Conservation (phyloP, 164 flowering plant genomes). For the Chimonanthus praecox region DNA sequence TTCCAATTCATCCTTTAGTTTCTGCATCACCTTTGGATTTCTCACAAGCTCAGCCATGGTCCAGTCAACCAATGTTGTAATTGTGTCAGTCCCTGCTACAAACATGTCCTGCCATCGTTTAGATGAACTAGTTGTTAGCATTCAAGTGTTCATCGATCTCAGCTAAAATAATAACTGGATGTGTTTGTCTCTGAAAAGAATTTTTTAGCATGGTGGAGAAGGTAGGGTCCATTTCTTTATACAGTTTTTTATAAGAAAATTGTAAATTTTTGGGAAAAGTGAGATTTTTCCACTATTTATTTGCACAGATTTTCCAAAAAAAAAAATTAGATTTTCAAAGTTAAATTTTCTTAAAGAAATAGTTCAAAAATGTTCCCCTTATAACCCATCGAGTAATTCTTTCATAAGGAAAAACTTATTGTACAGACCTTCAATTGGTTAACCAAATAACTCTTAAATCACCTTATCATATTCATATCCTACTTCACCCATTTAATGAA, state of each 20-base stretch:
- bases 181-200: neutral
- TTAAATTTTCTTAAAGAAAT: too few species aligned
- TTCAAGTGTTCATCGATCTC: neutral
- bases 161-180: neutral
- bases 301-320: too few species aligned
- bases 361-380: too few species aligned
- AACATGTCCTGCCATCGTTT: neutral
- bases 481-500: too few species aligned
- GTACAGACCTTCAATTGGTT: too few species aligned
- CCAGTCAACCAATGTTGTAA: neutral
- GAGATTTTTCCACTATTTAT: neutral
- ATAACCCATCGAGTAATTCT: too few species aligned
- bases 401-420: too few species aligned
- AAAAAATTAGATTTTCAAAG: too few species aligned
- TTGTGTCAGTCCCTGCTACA: neutral
- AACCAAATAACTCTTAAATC: too few species aligned
- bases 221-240: neutral
- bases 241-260: too few species aligned
- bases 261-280: neutral
- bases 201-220: neutral
- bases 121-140: neutral
- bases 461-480: too few species aligned
- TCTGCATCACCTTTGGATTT: neutral
- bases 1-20: slow-evolving; percentile 1
- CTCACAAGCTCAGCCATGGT: slow-evolving; percentile 1